Conservation (phyloP, 106 monocot genomes). For the Allium cepa region DNA sequence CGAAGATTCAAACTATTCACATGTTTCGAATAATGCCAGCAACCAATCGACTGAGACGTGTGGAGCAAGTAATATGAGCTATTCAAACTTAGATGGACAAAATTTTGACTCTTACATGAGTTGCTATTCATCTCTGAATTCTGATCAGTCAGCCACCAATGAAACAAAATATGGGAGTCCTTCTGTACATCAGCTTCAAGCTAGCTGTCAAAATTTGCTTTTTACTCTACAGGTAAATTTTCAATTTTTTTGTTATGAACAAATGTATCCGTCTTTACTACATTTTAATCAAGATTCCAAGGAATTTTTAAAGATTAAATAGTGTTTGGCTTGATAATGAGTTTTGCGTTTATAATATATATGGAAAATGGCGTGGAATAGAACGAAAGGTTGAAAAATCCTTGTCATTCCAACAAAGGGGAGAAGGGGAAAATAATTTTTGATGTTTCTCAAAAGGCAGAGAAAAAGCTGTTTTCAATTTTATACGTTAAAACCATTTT, state of each 20-base stretch:
- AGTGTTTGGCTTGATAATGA: too few relatives aligned
- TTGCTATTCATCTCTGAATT: conserved; percentile 37
- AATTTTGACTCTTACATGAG: conserved; percentile 29
- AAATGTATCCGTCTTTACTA: background rate
- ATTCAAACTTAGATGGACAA: conserved; percentile 9
- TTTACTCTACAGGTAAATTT: conserved; percentile 60
- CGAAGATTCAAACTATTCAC: conserved; percentile 21
- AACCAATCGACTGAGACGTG: conserved; percentile 5
- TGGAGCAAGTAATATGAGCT: conserved; percentile 11
- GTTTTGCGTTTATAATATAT: too few relatives aligned
- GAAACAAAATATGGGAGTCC: conserved; percentile 15
- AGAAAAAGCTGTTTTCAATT: too few relatives aligned
- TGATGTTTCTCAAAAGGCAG: too few relatives aligned
- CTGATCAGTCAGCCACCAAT: conserved; percentile 24
- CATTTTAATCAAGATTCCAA: too few relatives aligned
- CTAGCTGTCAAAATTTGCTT: conserved; percentile 38
- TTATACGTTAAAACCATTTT: too few relatives aligned
- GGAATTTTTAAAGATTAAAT: too few relatives aligned
- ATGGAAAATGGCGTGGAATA: too few relatives aligned
- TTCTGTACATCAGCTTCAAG: conserved; percentile 41
- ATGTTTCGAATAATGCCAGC: conserved; percentile 6
- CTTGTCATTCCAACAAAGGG: too few relatives aligned
- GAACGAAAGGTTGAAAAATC: too few relatives aligned
- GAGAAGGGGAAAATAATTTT: too few relatives aligned
- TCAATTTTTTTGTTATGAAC: background rate